Evolutionary conservation across 768 basidiomycete genomes (phyloP), one percentile per base, ranked within the genome.

Genomic region (Amanita rubescens): DNA sequence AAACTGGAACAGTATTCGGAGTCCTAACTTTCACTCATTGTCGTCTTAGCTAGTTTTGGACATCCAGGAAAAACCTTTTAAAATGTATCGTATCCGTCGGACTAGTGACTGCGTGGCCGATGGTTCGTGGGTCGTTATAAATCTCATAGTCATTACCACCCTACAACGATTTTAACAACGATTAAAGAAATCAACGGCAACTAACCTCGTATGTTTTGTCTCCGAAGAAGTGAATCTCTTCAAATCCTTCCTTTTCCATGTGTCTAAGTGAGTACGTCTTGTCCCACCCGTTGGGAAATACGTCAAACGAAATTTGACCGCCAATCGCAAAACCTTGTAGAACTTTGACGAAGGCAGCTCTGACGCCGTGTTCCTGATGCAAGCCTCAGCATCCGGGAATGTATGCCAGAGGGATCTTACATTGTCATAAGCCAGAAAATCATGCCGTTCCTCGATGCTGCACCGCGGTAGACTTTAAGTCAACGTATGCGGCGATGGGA

Each of bases 101-200:
- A 58, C 67, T 76, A 7, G 67, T 71, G 41, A 99, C 95, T 2
- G 80, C 60, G 66, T 97, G 95, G 3, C 95, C 96, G 59, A 93
- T 84, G 3, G 90, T 94, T 47, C 92, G 78, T 0, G 81, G 60
- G 66, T 97, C 93, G 20, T 57, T 66, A 70, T 75, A 97, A 51
- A 98, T 92, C 70, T 98, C 95, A 61, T 91, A 80, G 67, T 96
- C 94, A 65, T 97, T 96, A 22, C 94, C 94, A n/a, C 94, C 94
- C 89, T 91, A 54, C 22, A 30, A n/a, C 54, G 37, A 19, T 25
- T 33, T 37, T 12, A 32, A 41, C 20, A 47, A 32, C n/a, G n/a
- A 22, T 27, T 6, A 35, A 17, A 30, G 19, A 53, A n/a, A n/a
- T n/a, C n/a, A n/a, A n/a, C n/a, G 15, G n/a, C 1, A 38, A 42